Base-by-base conservation (phyloP, 2,329 filamentous ascomycete genomes). In the Sporothrix globosa region DNA sequence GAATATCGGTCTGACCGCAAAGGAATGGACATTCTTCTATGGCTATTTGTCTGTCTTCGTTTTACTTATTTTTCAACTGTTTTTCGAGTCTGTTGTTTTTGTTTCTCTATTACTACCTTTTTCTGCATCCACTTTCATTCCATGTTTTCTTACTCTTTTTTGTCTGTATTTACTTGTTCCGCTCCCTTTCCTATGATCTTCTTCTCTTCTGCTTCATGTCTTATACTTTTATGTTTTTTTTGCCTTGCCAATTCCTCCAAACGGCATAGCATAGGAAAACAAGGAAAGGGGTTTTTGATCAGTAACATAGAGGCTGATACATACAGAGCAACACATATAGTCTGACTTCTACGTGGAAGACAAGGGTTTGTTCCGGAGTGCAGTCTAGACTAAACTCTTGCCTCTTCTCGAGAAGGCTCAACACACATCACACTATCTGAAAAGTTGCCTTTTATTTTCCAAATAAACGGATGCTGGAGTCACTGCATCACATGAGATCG, bases 301-400 rank as follows among this genome's bases (percentile, higher is more conserved):
- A 65, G 44, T 17, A 61, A 46, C 44, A 65, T 65, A 65, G 61
- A 65, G n/a, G 13, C 39, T 21, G 46, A 52, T 66, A 46, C 53
- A 58, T 60, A 68, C 24, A 48, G 10, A 46, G 10, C n/a, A 17
- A 21, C n/a, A 14, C 48, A 67, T 11, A 44, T 41, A 41, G 30
- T n/a, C n/a, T 24, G 21, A 17, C 34, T 56, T 46, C 34, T 44
- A 46, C 19, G 34, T 4, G 13, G 39, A 5, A 10, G 39, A 17
- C n/a, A 48, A 14, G 21, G 52, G 34, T 7, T 41, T 30, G 30
- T 19, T 61, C 56, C 52, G 30, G 67, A 71, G 71, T 72, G 71
- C 71, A 72, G 71, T 67, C 71, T 46, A 69, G 46, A 11, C 1
- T 65, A 34, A 9, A 17, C 9, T 52, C 19, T 41, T 11, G 34